Base-by-base conservation (phyloP, 371 early-diverging fungal genomes). In the Syncephalis plumigaleata region DNA sequence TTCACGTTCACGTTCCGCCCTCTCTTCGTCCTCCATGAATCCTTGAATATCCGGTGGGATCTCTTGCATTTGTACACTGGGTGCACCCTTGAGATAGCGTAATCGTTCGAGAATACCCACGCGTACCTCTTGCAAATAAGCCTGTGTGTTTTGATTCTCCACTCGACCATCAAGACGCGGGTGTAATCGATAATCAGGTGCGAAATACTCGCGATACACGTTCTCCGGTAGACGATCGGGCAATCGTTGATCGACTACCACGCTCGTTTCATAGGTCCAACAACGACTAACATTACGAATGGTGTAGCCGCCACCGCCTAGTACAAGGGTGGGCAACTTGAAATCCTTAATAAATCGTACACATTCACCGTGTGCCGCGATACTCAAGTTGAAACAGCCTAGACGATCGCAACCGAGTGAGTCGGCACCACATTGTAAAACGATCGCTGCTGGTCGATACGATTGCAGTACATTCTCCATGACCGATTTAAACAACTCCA, bases 301-400 rank as follows among this genome's bases (percentile, higher is more conserved):
- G 9, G 89, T 93, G 57, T 96, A 96, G 4, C 96, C 96, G 36
- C 96, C 96, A 2, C 96, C 96, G 27, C 96, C 96, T 1, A 93
- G 69, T 1, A 91, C 75, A 39, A 96, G 50, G 46, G 89, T 43
- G 1, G 92, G 92, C 43, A 92, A 67, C 52, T 79, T 72, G 46
- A 79, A 87, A 40, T 64, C 71, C 54, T 85, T 87, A 48, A 92
- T 71, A 55, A 83, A 82, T 42, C 77, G 68, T 2, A 96, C 87
- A 57, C 91, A 91, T 44, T 79, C 73, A 16, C 90, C 89, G 58
- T 96, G 96, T 1, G 90, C 94, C 47, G 70, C 68, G 47, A 91
- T 85, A 43, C 78, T 78, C 22, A 96, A 60, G 58, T 90, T 91
- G 56, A 96, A 96, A 22, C 79, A 74, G 9, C 96, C 96, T 15